Conservation (phyloP, 1,284 basidiomycete species). For the Ustilago shanxiensis region DNA sequence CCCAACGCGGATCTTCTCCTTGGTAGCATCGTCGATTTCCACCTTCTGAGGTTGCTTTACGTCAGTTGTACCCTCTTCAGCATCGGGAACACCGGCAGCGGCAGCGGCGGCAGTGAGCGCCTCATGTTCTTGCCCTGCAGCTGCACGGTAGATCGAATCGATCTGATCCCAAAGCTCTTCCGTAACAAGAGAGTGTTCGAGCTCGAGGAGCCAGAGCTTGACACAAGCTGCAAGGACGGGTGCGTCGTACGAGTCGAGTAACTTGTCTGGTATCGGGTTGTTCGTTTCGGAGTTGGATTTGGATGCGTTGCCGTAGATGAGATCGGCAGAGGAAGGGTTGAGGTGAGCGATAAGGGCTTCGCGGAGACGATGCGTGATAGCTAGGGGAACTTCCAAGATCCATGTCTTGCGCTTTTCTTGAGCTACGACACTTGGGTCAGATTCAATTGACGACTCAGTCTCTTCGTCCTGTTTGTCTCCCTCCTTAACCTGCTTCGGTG, state of each 20-base stretch:
- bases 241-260: constrained; percentile 82
- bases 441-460: constrained; percentile 8
- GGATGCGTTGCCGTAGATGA: constrained; percentile 31
- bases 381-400: constrained; percentile 83
- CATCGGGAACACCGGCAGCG: constrained; percentile 15
- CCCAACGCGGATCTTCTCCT: constrained; percentile 76
- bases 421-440: constrained; percentile 18
- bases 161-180: constrained; percentile 64
- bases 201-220: constrained; percentile 78
- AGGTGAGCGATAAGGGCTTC: constrained; percentile 77
- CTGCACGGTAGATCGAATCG: constrained; percentile 62
- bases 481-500: constrained; percentile 1
- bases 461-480: background rate
- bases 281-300: constrained; percentile 12
- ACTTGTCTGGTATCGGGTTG: constrained; percentile 71
- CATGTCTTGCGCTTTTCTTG: constrained; percentile 87
- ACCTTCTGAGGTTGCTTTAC: constrained; percentile 72
- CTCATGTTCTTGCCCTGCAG: constrained; percentile 57
- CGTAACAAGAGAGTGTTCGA: constrained; percentile 57
- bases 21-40: constrained; percentile 76
- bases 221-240: constrained; percentile 85
- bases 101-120: constrained; percentile 32
- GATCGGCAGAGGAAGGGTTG: constrained; percentile 39
- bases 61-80: constrained; percentile 1
- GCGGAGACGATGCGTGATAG: constrained; percentile 83